Conservation (phyloP, 208 protist species). For the Kentomonas sorsogonicus region DNA sequence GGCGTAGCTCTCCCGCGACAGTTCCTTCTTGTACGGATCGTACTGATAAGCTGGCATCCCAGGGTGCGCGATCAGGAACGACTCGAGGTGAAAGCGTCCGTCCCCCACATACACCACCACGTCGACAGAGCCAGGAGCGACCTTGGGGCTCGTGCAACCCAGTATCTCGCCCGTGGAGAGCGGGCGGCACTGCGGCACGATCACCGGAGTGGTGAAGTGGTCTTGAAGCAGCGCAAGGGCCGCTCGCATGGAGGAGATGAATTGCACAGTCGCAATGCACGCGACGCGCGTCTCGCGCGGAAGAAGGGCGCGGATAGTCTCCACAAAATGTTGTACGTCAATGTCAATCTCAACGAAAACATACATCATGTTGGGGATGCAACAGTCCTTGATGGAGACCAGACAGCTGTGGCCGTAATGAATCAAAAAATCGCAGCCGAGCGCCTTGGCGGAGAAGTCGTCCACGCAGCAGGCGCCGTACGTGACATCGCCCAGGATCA, state of each 20-base stretch:
- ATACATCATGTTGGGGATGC: conserved; percentile 95
- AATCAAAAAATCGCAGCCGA: conserved; percentile 97
- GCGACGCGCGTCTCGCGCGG: conserved; percentile 60
- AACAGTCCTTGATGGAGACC: conserved; percentile 90
- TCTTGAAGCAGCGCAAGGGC: conserved; percentile 70
- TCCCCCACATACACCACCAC: conserved; percentile 95
- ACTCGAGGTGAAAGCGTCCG: conserved; percentile 98
- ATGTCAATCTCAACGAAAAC: conserved; percentile 99
- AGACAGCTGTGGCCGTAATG: conserved; percentile 99
- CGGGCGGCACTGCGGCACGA: conserved; percentile 94
- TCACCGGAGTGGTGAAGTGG: conserved; percentile 74
- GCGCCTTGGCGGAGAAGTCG: conserved; percentile 93
- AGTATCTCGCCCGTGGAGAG: conserved; percentile 97
- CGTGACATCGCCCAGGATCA: conserved; percentile 98
- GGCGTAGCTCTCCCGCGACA: conserved; percentile 93
- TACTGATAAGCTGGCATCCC: conserved; percentile 89
- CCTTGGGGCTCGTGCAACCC: conserved; percentile 96
- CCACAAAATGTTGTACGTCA: conserved; percentile 95
- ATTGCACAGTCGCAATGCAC: conserved; percentile 97
- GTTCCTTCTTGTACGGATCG: conserved; percentile 95
- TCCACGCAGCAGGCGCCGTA: conserved; percentile 99
- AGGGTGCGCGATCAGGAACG: conserved; percentile 97
- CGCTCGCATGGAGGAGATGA: conserved; percentile 92
- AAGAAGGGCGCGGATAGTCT: conserved; percentile 92
- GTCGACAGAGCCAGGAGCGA: conserved; percentile 67